phyloP scores from a whole-genome alignment of 164 flowering plant species.

The Macadamia tetraphylla region DNA sequence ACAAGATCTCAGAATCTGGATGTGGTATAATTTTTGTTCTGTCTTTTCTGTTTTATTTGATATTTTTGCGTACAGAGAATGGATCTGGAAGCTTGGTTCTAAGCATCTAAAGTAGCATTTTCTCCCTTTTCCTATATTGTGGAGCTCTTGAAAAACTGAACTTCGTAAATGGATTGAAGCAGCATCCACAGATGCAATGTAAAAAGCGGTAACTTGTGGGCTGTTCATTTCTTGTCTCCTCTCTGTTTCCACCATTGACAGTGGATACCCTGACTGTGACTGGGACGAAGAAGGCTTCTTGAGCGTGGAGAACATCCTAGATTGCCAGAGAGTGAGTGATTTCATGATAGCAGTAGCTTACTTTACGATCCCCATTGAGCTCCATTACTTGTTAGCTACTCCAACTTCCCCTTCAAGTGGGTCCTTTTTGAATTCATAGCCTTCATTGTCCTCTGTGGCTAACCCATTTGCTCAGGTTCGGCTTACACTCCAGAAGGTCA shows the following conservation, averaged over 20 bases:
- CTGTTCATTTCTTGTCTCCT: constrained; percentile 39
- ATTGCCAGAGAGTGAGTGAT: constrained; percentile 82
- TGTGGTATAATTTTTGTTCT: too few species aligned
- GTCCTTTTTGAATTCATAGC: constrained; percentile 84
- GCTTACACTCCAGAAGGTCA: constrained; percentile 45
- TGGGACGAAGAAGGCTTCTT: constrained; percentile 86
- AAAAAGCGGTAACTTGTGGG: constrained; percentile 38
- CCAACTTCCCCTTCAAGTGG: constrained; percentile 94
- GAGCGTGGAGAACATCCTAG: constrained; percentile 64
- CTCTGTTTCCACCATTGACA: constrained; percentile 34
- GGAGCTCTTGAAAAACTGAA: neutral
- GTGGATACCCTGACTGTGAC: constrained; percentile 49
- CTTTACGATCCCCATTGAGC: constrained; percentile 91
- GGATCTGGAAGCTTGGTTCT: neutral
- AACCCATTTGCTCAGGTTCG: constrained; percentile 90
- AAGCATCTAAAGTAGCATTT: neutral
- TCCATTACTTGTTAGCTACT: constrained; percentile 90
- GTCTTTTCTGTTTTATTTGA: neutral
- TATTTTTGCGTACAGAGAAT: neutral
- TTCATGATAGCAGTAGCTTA: constrained; percentile 91
- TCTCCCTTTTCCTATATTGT: neutral
- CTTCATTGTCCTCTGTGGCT: constrained; percentile 95
- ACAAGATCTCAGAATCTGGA: too few species aligned
- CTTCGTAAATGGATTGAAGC: constrained; percentile 27
- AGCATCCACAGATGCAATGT: constrained; percentile 46